phyloP scores from a whole-genome alignment of 768 basidiomycete species.

The Russula griseocarnosa region DNA sequence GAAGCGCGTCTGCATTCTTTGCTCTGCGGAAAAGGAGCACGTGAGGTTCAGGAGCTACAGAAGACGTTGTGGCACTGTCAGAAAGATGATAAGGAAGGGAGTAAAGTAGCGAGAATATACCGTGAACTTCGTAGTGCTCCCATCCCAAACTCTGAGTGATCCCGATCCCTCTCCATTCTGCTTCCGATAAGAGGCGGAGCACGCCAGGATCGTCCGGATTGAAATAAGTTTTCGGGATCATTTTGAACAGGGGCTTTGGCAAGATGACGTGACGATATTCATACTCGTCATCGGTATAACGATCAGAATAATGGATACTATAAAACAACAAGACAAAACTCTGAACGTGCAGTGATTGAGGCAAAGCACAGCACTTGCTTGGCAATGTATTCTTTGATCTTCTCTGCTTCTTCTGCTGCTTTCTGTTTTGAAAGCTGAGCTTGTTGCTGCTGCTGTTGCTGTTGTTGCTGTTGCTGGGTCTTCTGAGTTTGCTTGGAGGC shows the following conservation, averaged over 20 bases:
- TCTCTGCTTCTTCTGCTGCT: slow-evolving; percentile 27
- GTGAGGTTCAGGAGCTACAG: slow-evolving; percentile 82
- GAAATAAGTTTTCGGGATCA: slow-evolving; percentile 86
- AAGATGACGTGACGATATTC: slow-evolving; percentile 98
- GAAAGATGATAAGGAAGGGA: slow-evolving; percentile 6
- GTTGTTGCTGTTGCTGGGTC: slow-evolving; percentile 21
- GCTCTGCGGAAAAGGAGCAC: slow-evolving; percentile 87
- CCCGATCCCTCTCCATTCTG: slow-evolving; percentile 95
- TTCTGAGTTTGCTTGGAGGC: slow-evolving; percentile 26
- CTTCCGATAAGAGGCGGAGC: slow-evolving; percentile 76
- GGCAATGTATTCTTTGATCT: slow-evolving; percentile 71
- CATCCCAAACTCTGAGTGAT: slow-evolving; percentile 95
- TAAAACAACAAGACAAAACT: slow-evolving; percentile 4
- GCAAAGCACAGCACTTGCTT: slow-evolving; percentile 45
- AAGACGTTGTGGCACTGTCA: neutral
- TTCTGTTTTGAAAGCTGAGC: slow-evolving; percentile 29
- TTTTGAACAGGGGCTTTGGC: slow-evolving; percentile 89
- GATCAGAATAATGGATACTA: slow-evolving; percentile 88
- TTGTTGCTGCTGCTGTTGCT: slow-evolving; percentile 18
- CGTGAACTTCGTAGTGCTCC: slow-evolving; percentile 98
- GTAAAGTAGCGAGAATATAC: slow-evolving; percentile 37
- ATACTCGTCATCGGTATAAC: slow-evolving; percentile 86
- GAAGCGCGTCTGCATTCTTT: slow-evolving; percentile 52
- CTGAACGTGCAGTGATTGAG: neutral
- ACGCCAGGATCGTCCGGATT: slow-evolving; percentile 67